Base-by-base conservation (phyloP, 2,329 filamentous ascomycete species). In the Fusarium hainanense region DNA sequence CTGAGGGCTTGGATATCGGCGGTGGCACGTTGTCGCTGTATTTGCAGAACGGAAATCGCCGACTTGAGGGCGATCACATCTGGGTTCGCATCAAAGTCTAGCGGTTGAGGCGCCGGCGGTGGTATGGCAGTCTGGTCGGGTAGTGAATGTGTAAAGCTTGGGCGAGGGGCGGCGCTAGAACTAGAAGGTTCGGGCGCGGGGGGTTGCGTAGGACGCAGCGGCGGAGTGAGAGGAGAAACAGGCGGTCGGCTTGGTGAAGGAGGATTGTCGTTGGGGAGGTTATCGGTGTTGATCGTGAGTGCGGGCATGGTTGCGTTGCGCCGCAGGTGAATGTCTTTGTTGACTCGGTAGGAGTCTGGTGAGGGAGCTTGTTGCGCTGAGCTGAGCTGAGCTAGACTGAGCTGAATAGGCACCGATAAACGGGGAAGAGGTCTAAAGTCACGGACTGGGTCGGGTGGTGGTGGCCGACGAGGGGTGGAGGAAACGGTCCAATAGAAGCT, bases 61-160 rank as follows among this genome's bases (percentile, higher is more conserved):
- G 92, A 93, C 70, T 91, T 90, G 63, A 98, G 85, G 7, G 95
- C 95, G 64, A 98, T 91, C 25, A 92, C 93, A 82, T 98, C 95
- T 10, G 93, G 90, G 76, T 97, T 97, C 58, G 82, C 79, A 69
- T 87, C 84, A 65, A 90, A 88, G 72, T 86, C 83, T 62, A 91
- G 83, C 46, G 87, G 83, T 41, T 83, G 79, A 0, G 85, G 84
- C 4, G 82, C 81, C 6, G 86, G 85, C 3, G 85, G 83, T 2
- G 80, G 76, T 37, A 85, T 80, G 40, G 78, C 78, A 23, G 73
- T 77, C 63, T 82, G 82, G 23, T 78, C 76, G 10, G 80, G 78
- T 62, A 85, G 84, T 21, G 78, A 77, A 72, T 88, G 85, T 10
- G 84, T 82, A 58, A 85, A 81, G 27, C 76, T 76, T 47, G 79